These are phyloP conservation scores for Neofusicoccum cordaticola DNA, from an alignment of 2,329 filamentous ascomycete species.

Conservation along the genomic window DNA sequence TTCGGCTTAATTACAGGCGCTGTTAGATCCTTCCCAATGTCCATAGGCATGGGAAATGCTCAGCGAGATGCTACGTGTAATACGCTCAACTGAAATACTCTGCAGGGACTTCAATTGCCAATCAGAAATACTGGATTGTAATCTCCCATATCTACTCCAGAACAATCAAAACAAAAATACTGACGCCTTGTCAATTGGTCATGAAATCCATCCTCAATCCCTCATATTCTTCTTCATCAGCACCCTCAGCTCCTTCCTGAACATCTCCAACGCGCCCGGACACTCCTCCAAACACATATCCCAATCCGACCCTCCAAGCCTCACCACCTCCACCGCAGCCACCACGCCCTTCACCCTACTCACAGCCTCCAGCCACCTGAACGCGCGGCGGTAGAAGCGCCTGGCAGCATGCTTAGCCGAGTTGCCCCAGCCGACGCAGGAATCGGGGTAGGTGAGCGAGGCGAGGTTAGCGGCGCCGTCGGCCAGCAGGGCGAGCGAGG, in stretches of 20 bases:
- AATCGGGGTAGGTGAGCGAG: conserved; percentile 19
- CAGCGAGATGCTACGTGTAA: no score
- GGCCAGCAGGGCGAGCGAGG: conserved; percentile 30
- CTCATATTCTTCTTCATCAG: conserved; percentile 22
- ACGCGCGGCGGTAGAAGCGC: conserved; percentile 35
- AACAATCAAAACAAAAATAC: no score
- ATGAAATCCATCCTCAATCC: no score
- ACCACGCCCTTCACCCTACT: conserved; percentile 24
- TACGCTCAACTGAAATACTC: no score
- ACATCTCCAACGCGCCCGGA: conserved; percentile 19
- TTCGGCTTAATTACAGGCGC: no score
- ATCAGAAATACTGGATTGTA: no score
- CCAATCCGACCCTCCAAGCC: neutral
- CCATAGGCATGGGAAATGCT: no score
- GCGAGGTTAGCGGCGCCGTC: conserved; percentile 29
- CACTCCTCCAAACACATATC: neutral
- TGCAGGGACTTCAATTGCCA: no score
- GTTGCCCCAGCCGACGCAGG: conserved; percentile 22
- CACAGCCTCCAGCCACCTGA: conserved; percentile 36
- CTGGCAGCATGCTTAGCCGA: conserved; percentile 21
- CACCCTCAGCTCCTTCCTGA: conserved; percentile 23
- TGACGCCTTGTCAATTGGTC: no score
- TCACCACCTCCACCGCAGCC: neutral
- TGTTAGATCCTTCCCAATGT: no score
- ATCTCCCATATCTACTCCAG: no score